Percentiles rank a stretch among this genome's conserved stretches.
These are phyloP conservation scores for Pseudoperonospora humuli DNA, from an alignment of 352 stramenopile species.

Conservation along the genomic window DNA sequence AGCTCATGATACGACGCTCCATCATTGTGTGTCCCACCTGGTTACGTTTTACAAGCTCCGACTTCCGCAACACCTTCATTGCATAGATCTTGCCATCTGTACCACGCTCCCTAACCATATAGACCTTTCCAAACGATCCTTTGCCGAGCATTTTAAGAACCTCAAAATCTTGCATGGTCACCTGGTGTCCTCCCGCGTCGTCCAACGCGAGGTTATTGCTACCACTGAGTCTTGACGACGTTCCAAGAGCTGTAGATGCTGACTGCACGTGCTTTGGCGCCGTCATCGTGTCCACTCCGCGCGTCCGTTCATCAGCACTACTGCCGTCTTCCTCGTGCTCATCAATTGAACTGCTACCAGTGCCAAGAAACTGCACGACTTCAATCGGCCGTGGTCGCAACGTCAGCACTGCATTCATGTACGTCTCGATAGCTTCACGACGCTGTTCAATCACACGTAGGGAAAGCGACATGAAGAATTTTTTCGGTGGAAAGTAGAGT, in stretches of 20 bases:
- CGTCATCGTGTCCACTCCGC: conserved; percentile 19
- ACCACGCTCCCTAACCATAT: conserved; percentile 89
- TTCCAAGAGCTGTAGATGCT: conserved; percentile 18
- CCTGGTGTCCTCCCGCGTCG: conserved; percentile 20
- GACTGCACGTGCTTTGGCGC: conserved; percentile 24
- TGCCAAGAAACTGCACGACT: conserved; percentile 59
- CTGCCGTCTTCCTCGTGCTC: conserved; percentile 62
- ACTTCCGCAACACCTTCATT: conserved; percentile 87
- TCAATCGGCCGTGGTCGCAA: conserved; percentile 57
- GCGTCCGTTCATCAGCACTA: conserved; percentile 29
- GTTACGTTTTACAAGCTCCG: conserved; percentile 82
- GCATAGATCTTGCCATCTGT: conserved; percentile 61
- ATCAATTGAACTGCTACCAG: conserved; percentile 27
- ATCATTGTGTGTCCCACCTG: conserved; percentile 87
- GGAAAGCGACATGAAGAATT: conserved; percentile 84
- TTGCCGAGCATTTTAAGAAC: conserved; percentile 98
- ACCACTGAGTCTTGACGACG: conserved; percentile 15
- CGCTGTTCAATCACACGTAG: conserved; percentile 83
- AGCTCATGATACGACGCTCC: conserved; percentile 83
- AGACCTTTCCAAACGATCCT: conserved; percentile 96
- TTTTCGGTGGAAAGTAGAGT: conserved; percentile 80
- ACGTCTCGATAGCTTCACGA: conserved; percentile 72
- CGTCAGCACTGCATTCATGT: conserved; percentile 73
- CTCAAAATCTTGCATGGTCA: conserved; percentile 89
- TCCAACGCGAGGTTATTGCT: conserved; percentile 19